These are phyloP conservation scores for Fusarium chuoi DNA, from an alignment of 2,329 filamentous ascomycete genomes.

Conservation along the genomic window DNA sequence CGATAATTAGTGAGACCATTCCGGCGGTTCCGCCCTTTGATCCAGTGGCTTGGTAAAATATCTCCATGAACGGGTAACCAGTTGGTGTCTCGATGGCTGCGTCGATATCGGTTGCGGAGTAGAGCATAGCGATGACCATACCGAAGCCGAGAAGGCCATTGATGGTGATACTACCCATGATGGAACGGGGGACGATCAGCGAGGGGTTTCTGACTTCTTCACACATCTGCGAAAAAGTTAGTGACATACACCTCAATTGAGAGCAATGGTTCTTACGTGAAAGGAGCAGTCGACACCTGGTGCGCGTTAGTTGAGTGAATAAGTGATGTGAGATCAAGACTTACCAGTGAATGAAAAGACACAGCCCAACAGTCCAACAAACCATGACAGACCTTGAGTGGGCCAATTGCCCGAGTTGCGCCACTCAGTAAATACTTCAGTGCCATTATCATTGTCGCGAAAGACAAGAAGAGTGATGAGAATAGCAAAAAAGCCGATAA, in stretches of 20 bases:
- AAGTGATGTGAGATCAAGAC: fast-evolving
- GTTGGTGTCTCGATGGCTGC: conserved; percentile 33
- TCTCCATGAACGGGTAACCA: conserved; percentile 40
- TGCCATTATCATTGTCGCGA: conserved; percentile 41
- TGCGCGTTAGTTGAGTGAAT: neutral
- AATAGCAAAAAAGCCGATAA: conserved; percentile 58
- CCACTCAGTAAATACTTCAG: conserved; percentile 47
- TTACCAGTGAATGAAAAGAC: conserved; percentile 40
- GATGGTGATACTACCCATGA: conserved; percentile 36
- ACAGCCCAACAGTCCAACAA: conserved; percentile 36
- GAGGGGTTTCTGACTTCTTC: conserved; percentile 40
- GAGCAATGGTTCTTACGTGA: conserved; percentile 4
- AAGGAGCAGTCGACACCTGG: conserved; percentile 41
- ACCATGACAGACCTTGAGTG: conserved; percentile 37
- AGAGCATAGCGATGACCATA: conserved; percentile 42
- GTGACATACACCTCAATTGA: neutral
- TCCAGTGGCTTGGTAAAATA: conserved; percentile 39
- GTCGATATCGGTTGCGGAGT: conserved; percentile 37
- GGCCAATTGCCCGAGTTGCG: conserved; percentile 38
- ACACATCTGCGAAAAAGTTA: conserved; percentile 24
- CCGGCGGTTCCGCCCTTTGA: conserved; percentile 31
- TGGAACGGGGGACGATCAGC: conserved; percentile 33
- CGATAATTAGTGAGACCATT: conserved; percentile 33
- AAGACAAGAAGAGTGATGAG: conserved; percentile 49
- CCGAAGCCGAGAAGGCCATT: conserved; percentile 36